Conservation (phyloP, 768 basidiomycete genomes). For the Lentinus brumalis region DNA sequence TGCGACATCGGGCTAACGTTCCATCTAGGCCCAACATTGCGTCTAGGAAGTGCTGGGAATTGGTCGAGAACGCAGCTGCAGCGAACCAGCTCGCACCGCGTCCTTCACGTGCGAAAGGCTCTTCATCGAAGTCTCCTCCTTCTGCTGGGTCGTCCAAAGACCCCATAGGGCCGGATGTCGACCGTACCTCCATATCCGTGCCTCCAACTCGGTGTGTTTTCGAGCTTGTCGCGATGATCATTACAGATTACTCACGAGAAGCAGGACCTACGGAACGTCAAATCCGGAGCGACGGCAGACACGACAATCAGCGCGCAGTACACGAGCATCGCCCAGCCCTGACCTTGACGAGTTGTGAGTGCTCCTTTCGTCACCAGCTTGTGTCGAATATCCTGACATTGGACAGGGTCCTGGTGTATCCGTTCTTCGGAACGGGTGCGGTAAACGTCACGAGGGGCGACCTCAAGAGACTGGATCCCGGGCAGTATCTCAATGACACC, state of each 20-base stretch:
- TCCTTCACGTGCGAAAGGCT: background rate
- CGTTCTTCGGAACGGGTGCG: conserved; percentile 66
- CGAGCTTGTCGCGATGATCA: background rate
- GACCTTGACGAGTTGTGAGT: conserved; percentile 72
- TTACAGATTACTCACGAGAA: too few species aligned
- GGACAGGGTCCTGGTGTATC: conserved; percentile 74
- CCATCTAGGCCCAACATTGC: background rate
- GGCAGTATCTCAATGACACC: conserved; percentile 94
- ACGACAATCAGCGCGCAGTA: conserved; percentile 10
- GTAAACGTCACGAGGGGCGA: conserved; percentile 85
- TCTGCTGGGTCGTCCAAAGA: background rate
- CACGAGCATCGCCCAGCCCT: conserved; percentile 8
- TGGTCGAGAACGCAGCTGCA: background rate
- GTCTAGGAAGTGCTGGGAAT: background rate
- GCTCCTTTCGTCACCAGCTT: background rate
- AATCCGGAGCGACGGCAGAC: conserved; percentile 6
- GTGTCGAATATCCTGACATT: background rate
- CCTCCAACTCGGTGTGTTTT: background rate
- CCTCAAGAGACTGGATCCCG: conserved; percentile 67
- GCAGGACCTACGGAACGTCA: background rate
- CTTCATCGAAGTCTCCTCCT: background rate
- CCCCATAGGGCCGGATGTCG: background rate
- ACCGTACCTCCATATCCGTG: background rate
- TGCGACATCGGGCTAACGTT: too few species aligned
- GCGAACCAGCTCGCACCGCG: too few species aligned